Base-by-base conservation (phyloP, 441 rosid genomes). In the Erodium moschatum region DNA sequence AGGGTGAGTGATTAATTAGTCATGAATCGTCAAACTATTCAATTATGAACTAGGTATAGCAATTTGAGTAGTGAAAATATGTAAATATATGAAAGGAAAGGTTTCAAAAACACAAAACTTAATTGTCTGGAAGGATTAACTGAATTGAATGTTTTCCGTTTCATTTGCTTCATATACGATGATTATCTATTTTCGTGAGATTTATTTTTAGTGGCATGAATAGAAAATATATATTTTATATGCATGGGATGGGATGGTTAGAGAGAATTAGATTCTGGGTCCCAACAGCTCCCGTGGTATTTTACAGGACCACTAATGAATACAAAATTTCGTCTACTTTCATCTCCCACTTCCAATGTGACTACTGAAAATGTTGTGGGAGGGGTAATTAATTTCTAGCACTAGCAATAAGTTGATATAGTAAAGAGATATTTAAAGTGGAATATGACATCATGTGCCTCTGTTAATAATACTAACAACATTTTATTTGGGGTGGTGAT, bases 401-500 rank as follows among this genome's bases (percentile, higher is more conserved):
- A 81, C 76, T 70, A 68, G 61, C 73, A 63, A 68, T 3, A 66
- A 65, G 35, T 38, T 69, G 69, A 73, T 64, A 77, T 67, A 74
- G 79, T 68, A 78, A 72, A 56, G 73, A 66, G 68, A 81, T 73
- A 69, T 74, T 46, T 56, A 44, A 80, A 83, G 88, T 82, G 85
- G 84, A 74, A 72, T 21, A 67, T 73, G 81, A 69, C 81, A 74
- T 85, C 85, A 82, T 73, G 16, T 71, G 80, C 67, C 50, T 67
- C 63, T 67, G 64, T 62, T 72, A 78, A 69, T 65, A 52, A 67
- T 69, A 38, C 42, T 38, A 75, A 74, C 67, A 76, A 35, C 70
- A 60, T 65, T 70, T 11, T 29, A 50, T 61, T 50, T 8, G 84
- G 73, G 86, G 81, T 69, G 65, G 68, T 64, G 76, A 68, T 77